phyloP scores from a whole-genome alignment of 495 filamentous ascomycete genomes.

The Daldinia childiae region DNA sequence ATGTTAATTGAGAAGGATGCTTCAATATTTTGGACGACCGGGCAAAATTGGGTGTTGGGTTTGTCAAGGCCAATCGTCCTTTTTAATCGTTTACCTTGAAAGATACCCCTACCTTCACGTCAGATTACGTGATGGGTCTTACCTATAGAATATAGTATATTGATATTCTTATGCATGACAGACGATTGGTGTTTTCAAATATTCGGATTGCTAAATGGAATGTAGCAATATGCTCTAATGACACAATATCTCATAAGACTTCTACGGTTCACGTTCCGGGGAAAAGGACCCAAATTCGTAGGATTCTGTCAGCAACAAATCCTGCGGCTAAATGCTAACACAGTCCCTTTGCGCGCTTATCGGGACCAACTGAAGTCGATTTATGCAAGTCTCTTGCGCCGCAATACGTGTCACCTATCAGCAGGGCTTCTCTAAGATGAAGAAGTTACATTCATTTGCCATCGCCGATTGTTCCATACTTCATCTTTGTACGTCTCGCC shows the following conservation, averaged over 20 bases:
- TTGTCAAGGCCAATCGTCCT: constrained; percentile 8
- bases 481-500: background rate
- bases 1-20: constrained; percentile 4
- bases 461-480: constrained; percentile 4
- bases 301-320: constrained; percentile 15
- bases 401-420: constrained; percentile 34
- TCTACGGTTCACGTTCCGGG: too few species aligned
- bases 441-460: constrained; percentile 3
- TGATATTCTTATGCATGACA: background rate
- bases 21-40: background rate
- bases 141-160: constrained; percentile 38
- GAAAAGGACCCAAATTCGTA: background rate
- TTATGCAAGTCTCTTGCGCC: constrained; percentile 30
- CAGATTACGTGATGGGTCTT: constrained; percentile 29
- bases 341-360: constrained; percentile 13
- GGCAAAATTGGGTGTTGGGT: constrained; percentile 22
- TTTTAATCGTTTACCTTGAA: constrained; percentile 35
- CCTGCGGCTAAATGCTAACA: constrained; percentile 36
- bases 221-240: background rate
- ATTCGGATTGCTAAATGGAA: background rate
- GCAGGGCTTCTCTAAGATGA: constrained; percentile 4
- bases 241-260: background rate
- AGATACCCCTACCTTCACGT: constrained; percentile 41
- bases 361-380: constrained; percentile 13
- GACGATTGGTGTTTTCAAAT: background rate